A percentile compares a stretch with the other conserved stretches of the same genome.
Conservation (phyloP, 2,329 filamentous ascomycete genomes). For the Talaromyces sp. region DNA sequence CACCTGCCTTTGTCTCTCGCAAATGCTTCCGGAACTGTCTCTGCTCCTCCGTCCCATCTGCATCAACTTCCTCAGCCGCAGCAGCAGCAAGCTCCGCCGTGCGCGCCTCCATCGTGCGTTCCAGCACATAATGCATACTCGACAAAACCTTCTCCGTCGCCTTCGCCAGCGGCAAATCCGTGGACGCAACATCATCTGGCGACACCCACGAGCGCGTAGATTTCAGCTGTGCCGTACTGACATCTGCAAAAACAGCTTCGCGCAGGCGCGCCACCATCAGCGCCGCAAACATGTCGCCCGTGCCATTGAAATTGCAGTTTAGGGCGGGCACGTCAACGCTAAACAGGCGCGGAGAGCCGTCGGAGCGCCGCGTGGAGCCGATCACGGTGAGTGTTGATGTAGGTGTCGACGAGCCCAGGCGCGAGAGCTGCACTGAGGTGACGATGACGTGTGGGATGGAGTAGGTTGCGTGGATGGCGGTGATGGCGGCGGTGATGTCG, state of each 20-base stretch:
- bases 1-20: conserved; percentile 74
- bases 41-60: conserved; percentile 26
- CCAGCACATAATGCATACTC: conserved; percentile 84
- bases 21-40: conserved; percentile 59
- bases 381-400: conserved; percentile 61
- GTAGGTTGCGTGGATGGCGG: conserved; percentile 69
- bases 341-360: conserved; percentile 72
- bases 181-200: conserved; percentile 62
- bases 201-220: conserved; percentile 66
- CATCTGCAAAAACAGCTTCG: conserved; percentile 60
- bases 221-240: conserved; percentile 42
- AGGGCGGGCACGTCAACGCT: conserved; percentile 80
- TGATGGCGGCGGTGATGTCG: conserved; percentile 68
- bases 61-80: conserved; percentile 15
- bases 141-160: conserved; percentile 83
- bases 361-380: conserved; percentile 64
- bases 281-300: conserved; percentile 97
- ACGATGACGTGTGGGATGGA: conserved; percentile 83
- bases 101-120: conserved; percentile 61
- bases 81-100: conserved; percentile 54
- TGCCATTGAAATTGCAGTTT: conserved; percentile 92
- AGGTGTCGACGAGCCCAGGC: conserved; percentile 32
- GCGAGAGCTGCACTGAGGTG: conserved; percentile 73
- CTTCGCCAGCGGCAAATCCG: conserved; percentile 73
- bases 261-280: conserved; percentile 82